phyloP scores from a whole-genome alignment of 208 protist species.

The Leishmania turanica region DNA sequence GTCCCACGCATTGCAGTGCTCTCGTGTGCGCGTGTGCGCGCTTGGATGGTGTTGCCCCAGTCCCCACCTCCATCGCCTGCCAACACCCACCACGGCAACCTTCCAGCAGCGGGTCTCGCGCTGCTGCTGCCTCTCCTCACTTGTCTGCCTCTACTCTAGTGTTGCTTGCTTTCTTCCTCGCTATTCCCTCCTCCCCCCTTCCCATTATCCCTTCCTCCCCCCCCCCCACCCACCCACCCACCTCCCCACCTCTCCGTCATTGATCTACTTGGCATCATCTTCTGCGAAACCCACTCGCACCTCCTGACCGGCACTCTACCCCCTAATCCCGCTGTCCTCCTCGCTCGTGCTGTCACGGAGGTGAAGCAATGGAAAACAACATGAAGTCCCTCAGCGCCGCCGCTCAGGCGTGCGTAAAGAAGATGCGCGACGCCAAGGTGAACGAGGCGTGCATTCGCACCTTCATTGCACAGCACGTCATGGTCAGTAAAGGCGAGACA shows the following conservation, averaged over 20 bases:
- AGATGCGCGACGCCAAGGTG: conserved; percentile 68
- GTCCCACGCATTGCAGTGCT: not conserved
- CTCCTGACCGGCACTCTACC: not conserved
- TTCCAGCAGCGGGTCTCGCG: not conserved
- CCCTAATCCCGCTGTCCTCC: not conserved
- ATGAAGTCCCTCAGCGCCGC: conserved; percentile 39
- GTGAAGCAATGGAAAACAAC: conserved; percentile 18
- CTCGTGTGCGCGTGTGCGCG: not conserved
- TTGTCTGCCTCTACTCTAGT: not conserved
- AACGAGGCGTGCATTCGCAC: conserved; percentile 65
- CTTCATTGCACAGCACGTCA: conserved; percentile 62
- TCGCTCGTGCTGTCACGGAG: not conserved
- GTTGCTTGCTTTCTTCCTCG: not conserved
- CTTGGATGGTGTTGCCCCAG: not conserved
- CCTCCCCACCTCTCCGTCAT: not conserved
- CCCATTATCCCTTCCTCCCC: not conserved
- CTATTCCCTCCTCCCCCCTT: not conserved
- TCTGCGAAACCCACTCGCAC: not conserved
- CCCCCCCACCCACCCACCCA: not conserved
- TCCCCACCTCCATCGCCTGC: not conserved
- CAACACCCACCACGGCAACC: not conserved
- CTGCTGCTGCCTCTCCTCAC: not conserved
- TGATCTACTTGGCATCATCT: not conserved
- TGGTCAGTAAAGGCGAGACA: conserved; percentile 48
- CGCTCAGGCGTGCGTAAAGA: conserved; percentile 57